Conservation (phyloP, 2,329 filamentous ascomycete genomes). For the Aspergillus sp. region DNA sequence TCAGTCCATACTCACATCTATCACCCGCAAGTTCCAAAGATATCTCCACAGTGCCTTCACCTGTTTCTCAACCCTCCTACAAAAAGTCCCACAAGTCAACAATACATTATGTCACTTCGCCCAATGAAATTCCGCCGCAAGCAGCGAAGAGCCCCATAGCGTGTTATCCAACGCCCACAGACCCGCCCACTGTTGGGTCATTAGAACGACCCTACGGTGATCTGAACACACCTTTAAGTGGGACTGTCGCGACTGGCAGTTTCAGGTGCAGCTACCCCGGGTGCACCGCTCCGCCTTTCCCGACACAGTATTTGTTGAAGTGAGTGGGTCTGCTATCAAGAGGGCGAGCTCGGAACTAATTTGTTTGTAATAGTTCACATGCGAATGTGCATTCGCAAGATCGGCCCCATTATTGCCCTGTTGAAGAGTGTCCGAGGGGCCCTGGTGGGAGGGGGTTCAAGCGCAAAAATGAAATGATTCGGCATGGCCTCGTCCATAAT, state of each 20-base stretch:
- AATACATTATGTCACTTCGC: conserved; percentile 18
- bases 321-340: conserved; percentile 27
- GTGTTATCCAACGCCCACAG: conserved; percentile 35
- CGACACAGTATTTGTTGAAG: conserved; percentile 59
- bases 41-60: conserved; percentile 28
- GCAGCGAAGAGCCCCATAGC: conserved; percentile 27
- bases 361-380: conserved; percentile 33
- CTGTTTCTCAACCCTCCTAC: conserved; percentile 22
- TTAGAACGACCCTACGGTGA: conserved; percentile 17
- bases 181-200: conserved; percentile 18
- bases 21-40: conserved; percentile 34
- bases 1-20: conserved; percentile 29
- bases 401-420: conserved; percentile 57
- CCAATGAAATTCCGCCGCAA: conserved; percentile 22
- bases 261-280: conserved; percentile 50
- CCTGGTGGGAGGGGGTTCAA: conserved; percentile 60
- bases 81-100: conserved; percentile 23
- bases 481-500: conserved; percentile 81
- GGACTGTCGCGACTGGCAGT: conserved; percentile 18
- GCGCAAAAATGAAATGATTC: conserved; percentile 62
- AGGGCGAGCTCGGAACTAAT: too few relatives aligned
- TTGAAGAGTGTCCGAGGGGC: conserved; percentile 49
- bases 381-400: conserved; percentile 55
- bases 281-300: conserved; percentile 52
- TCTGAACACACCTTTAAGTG: conserved; percentile 18